A percentile compares a stretch with the other conserved stretches of the same genome.
Evolutionary conservation across 1,139 yeast species (phyloP).

Genomic region (Pichia sp.): DNA sequence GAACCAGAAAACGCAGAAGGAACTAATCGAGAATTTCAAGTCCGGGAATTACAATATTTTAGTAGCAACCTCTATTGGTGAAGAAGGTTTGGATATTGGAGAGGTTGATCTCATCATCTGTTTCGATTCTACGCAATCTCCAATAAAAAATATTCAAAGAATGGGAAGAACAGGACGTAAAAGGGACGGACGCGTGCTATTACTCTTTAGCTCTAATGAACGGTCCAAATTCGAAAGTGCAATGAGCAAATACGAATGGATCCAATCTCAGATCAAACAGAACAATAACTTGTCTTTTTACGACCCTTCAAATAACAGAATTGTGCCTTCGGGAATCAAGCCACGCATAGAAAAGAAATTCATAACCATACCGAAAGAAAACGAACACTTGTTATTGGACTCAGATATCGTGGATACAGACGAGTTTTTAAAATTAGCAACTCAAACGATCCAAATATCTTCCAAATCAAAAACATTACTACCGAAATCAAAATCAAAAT

Average conservation of each 20-base stretch:
- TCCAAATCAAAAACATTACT: constrained; percentile 18
- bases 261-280: constrained; percentile 47
- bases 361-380: constrained; percentile 68
- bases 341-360: constrained; percentile 54
- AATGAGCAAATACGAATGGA: constrained; percentile 72
- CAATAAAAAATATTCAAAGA: constrained; percentile 87
- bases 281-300: constrained; percentile 39
- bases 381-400: constrained; percentile 32
- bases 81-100: constrained; percentile 97
- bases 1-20: constrained; percentile 69
- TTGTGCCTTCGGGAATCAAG: constrained; percentile 49
- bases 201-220: constrained; percentile 75
- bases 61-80: constrained; percentile 97
- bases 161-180: constrained; percentile 99
- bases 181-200: constrained; percentile 77
- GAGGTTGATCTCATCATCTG: constrained; percentile 93
- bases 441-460: constrained; percentile 28
- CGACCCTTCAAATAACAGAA: constrained; percentile 39
- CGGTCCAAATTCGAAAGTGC: constrained; percentile 76
- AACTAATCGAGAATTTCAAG: constrained; percentile 67
- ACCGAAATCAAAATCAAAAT: background rate
- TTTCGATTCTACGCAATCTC: constrained; percentile 88
- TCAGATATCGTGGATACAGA: constrained; percentile 49
- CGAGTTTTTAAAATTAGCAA: constrained; percentile 61
- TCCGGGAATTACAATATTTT: constrained; percentile 66